Evolutionary conservation across 148 eudicot genomes (phyloP).

Genomic region (Diospyros kaki): DNA sequence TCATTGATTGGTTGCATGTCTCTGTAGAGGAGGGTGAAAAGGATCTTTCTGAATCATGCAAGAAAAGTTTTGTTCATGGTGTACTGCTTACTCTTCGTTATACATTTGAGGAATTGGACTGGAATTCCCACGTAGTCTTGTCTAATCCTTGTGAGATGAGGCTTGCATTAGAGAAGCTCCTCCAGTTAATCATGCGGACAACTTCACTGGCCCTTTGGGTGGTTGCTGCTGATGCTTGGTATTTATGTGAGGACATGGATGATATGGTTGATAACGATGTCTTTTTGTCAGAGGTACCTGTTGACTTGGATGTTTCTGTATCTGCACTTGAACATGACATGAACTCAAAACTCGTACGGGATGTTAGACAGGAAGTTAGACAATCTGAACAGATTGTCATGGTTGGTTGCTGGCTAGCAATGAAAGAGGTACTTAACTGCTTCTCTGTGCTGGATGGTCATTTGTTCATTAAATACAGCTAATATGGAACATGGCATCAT

Average conservation of each 20-base stretch:
- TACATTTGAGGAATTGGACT: slow-evolving; percentile 92
- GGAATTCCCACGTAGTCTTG: slow-evolving; percentile 53
- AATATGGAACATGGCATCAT: background rate
- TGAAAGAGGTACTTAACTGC: slow-evolving; percentile 79
- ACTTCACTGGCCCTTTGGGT: slow-evolving; percentile 94
- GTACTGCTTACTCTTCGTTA: slow-evolving; percentile 86
- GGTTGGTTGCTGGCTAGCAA: slow-evolving; percentile 99
- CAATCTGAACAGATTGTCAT: slow-evolving; percentile 85
- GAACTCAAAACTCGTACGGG: slow-evolving; percentile 28
- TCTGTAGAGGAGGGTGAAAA: slow-evolving; percentile 79
- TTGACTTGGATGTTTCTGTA: slow-evolving; percentile 30
- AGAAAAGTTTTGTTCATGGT: slow-evolving; percentile 92
- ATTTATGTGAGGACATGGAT: slow-evolving; percentile 81
- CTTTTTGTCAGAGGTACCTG: slow-evolving; percentile 44
- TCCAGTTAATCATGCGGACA: slow-evolving; percentile 74
- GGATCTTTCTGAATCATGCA: slow-evolving; percentile 84
- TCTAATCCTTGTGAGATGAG: slow-evolving; percentile 60
- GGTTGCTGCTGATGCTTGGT: slow-evolving; percentile 93
- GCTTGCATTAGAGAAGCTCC: slow-evolving; percentile 54
- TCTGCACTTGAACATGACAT: slow-evolving; percentile 27
- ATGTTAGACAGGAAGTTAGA: slow-evolving; percentile 43
- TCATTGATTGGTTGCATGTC: slow-evolving; percentile 72
- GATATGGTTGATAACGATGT: slow-evolving; percentile 62
- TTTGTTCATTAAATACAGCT: background rate
- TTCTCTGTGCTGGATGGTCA: background rate